Evolutionary conservation across 768 basidiomycete genomes (phyloP), one percentile per base, ranked within the genome.

Genomic region (Naganishia friedmannii): DNA sequence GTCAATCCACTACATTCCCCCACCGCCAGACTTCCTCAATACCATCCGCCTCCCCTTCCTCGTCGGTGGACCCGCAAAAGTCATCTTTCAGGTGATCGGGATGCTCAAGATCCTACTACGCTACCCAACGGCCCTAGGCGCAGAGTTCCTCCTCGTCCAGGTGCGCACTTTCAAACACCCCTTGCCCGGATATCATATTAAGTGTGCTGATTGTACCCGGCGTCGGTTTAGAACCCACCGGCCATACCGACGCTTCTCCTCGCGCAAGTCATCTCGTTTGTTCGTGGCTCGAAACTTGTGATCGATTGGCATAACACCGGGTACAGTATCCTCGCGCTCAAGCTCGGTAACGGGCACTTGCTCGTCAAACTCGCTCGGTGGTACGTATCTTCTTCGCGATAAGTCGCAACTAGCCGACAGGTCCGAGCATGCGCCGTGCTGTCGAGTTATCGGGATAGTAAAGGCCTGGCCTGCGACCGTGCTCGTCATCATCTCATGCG

Each of bases 271-370:
- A 87, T 89, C 0, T 86, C 86, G 26, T 77, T 83, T 23, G 75
- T 92, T 19, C 85, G 87, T 21, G 89, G 90, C 3, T 89, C 89
- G 73, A 92, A 90, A 75, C 84, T 99, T 73, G 90, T 99, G 70
- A 93, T 99, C 67, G 96, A 99, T 82, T 99, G 96, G 96, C 96
- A 99, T 79, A 99, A 99, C 80, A 86, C 95, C 29, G 96, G 96
- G 21, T 93, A 92, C 79, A 95, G 88, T 73, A 93, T 98, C 55
- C 86, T 99, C 57, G 90, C 89, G 0, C 81, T 99, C 73, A 89
- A 87, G 74, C 82, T 93, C n/a, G 90, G 92, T 0, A 70, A 83
- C 0, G 78, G 80, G 0, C 90, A 93, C 77, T 79, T 84, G 0
- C 84, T 94, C 71, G 92, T 95, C 48, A 85, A 80, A 73, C 77